Percentiles rank a stretch among this genome's conserved stretches.
phyloP scores from a whole-genome alignment of 2,329 filamentous ascomycete species.

The Cladosporium oxysporum region DNA sequence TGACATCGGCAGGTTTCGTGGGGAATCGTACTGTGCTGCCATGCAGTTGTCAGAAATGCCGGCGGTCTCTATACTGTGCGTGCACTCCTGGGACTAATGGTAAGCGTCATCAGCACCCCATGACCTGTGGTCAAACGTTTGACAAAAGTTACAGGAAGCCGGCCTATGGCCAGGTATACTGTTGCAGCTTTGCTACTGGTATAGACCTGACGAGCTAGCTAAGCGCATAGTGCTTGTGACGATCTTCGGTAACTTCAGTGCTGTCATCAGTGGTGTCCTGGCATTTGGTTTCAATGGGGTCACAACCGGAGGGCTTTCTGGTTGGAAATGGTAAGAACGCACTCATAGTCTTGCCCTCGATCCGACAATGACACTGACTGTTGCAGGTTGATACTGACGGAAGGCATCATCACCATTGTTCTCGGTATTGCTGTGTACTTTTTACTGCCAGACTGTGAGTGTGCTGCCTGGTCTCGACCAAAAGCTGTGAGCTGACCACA shows the following conservation, averaged over 20 bases:
- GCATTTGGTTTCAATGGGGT: constrained; percentile 44
- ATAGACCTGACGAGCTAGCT: constrained; percentile 50
- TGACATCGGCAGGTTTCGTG: neutral
- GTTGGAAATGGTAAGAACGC: neutral
- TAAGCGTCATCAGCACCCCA: neutral
- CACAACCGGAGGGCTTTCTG: neutral
- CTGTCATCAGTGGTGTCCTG: constrained; percentile 46
- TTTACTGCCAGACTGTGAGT: constrained; percentile 54
- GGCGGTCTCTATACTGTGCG: neutral
- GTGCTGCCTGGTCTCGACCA: constrained; percentile 41
- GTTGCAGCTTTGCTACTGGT: constrained; percentile 43
- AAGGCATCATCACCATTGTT: constrained; percentile 52
- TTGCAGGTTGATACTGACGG: constrained; percentile 26
- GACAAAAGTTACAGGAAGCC: constrained; percentile 7
- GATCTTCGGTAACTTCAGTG: constrained; percentile 43
- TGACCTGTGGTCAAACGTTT: neutral
- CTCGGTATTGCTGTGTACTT: constrained; percentile 55
- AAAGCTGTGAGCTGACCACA: neutral
- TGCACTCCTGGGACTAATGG: neutral
- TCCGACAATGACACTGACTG: neutral
- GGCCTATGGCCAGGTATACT: constrained; percentile 21
- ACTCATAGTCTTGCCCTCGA: neutral
- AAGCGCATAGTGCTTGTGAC: constrained; percentile 23
- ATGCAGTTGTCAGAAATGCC: neutral
- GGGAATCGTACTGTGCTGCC: neutral